Evolutionary conservation across 1,139 yeast genomes (phyloP).

Genomic region (Sugiyamaella pinicola): DNA sequence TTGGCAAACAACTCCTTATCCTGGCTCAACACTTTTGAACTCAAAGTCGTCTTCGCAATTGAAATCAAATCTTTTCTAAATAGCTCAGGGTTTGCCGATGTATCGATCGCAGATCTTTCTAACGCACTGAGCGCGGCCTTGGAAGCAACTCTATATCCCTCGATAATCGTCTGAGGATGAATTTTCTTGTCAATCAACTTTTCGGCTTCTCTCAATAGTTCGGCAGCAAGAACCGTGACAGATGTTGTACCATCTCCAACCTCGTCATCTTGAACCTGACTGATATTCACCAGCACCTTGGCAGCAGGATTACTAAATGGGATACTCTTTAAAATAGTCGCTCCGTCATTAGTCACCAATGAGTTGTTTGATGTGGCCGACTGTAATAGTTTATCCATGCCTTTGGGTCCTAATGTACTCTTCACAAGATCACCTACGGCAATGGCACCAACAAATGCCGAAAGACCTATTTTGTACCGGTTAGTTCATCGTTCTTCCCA

Average conservation of each 20-base stretch:
- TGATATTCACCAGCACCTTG: slow-evolving; percentile 89
- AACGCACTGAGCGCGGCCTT: slow-evolving; percentile 81
- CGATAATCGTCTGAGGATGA: slow-evolving; percentile 97
- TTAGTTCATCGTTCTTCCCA: slow-evolving; percentile 17
- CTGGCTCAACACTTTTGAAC: slow-evolving; percentile 92
- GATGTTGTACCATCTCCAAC: slow-evolving; percentile 99
- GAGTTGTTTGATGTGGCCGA: slow-evolving; percentile 79
- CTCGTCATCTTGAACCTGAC: slow-evolving; percentile 98
- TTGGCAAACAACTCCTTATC: slow-evolving; percentile 88
- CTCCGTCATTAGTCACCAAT: slow-evolving; percentile 95
- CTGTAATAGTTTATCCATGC: slow-evolving; percentile 94
- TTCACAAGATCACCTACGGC: slow-evolving; percentile 98
- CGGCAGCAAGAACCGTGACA: slow-evolving; percentile 93
- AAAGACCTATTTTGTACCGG: slow-evolving; percentile 48
- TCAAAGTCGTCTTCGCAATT: slow-evolving; percentile 90
- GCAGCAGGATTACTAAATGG: slow-evolving; percentile 99
- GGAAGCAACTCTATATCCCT: slow-evolving; percentile 90
- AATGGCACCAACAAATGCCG: slow-evolving; percentile 97
- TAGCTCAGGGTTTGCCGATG: slow-evolving; percentile 59
- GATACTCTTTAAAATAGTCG: slow-evolving; percentile 89
- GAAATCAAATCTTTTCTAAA: slow-evolving; percentile 79
- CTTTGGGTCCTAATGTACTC: slow-evolving; percentile 96
- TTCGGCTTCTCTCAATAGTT: slow-evolving; percentile 92
- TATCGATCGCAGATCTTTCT: slow-evolving; percentile 74
- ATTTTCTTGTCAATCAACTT: slow-evolving; percentile 87